These are phyloP conservation scores for Plectosphaerella plurivora DNA, from an alignment of 2,329 filamentous ascomycete species.

Conservation along the genomic window DNA sequence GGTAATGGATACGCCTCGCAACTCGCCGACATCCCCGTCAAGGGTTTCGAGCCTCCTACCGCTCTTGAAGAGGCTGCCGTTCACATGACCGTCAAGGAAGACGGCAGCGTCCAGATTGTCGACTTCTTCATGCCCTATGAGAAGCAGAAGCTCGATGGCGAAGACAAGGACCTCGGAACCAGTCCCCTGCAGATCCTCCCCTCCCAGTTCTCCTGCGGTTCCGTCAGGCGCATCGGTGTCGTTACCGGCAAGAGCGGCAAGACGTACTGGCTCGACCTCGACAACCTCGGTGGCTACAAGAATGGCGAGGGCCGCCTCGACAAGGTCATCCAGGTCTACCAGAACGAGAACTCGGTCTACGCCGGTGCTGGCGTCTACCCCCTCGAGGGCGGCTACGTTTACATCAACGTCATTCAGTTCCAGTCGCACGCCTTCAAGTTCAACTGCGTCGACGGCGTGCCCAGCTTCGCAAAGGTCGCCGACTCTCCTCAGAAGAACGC, in stretches of 20 bases:
- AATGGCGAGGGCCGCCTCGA: slow-evolving; percentile 30
- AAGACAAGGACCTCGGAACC: slow-evolving; percentile 44
- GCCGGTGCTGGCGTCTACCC: slow-evolving; percentile 41
- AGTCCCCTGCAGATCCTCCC: slow-evolving; percentile 36
- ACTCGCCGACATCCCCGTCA: slow-evolving; percentile 27
- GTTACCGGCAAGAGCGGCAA: slow-evolving; percentile 46
- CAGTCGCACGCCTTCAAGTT: slow-evolving; percentile 55
- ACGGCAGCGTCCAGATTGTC: slow-evolving; percentile 35
- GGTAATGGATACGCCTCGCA: slow-evolving; percentile 35
- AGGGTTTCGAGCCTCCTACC: slow-evolving; percentile 29
- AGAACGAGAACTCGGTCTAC: slow-evolving; percentile 38
- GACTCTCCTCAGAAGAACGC: slow-evolving; percentile 44
- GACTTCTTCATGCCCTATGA: slow-evolving; percentile 53
- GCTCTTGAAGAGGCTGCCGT: slow-evolving; percentile 39
- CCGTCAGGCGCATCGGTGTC: slow-evolving; percentile 41
- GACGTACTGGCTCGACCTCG: slow-evolving; percentile 36
- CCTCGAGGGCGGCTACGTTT: slow-evolving; percentile 41
- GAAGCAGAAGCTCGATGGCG: slow-evolving; percentile 42
- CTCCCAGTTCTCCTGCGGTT: slow-evolving; percentile 33
- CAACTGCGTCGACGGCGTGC: slow-evolving; percentile 43
- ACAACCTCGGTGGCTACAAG: slow-evolving; percentile 31
- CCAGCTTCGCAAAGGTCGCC: slow-evolving; percentile 48
- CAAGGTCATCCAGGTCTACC: slow-evolving; percentile 37
- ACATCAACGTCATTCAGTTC: slow-evolving; percentile 47
- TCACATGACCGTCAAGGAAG: slow-evolving; percentile 31